A percentile compares a stretch with the other conserved stretches of the same genome.
Evolutionary conservation across 2,329 filamentous ascomycete species (phyloP).

Genomic region (Ramularia collo-cygni): DNA sequence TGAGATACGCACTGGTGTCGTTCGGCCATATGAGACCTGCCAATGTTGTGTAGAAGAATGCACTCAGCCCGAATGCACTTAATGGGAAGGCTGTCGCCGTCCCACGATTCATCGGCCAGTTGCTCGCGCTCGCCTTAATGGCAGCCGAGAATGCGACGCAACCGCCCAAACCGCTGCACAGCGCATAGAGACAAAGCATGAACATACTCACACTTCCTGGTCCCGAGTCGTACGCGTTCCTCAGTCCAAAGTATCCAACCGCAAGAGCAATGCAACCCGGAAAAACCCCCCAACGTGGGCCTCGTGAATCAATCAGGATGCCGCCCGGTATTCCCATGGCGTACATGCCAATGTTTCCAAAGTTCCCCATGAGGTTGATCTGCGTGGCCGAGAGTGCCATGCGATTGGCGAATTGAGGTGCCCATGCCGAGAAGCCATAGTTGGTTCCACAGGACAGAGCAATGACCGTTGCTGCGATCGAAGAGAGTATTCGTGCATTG

Average conservation of each 20-base stretch:
- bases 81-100: conserved; percentile 92
- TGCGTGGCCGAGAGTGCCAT: conserved; percentile 85
- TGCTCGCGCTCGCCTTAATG: conserved; percentile 77
- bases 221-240: conserved; percentile 67
- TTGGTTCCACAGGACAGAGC: conserved; percentile 70
- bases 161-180: conserved; percentile 78
- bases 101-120: conserved; percentile 85
- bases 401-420: conserved; percentile 84
- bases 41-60: conserved; percentile 87
- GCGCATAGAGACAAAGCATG: conserved; percentile 72
- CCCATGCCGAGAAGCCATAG: conserved; percentile 99
- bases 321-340: conserved; percentile 82
- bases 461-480: conserved; percentile 75
- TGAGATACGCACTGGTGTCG: conserved; percentile 72
- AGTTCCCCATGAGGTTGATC: conserved; percentile 76
- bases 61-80: conserved; percentile 87
- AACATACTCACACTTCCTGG: conserved; percentile 49
- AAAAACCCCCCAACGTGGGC: conserved; percentile 71
- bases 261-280: conserved; percentile 66
- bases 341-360: conserved; percentile 91
- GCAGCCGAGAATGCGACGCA: conserved; percentile 85
- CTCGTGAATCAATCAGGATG: conserved; percentile 74
- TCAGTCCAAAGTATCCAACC: conserved; percentile 78
- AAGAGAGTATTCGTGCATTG: conserved; percentile 69
- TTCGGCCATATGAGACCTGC: conserved; percentile 74